Evolutionary conservation across 345 rosid species (phyloP).

Genomic region (Boechera retrofracta): DNA sequence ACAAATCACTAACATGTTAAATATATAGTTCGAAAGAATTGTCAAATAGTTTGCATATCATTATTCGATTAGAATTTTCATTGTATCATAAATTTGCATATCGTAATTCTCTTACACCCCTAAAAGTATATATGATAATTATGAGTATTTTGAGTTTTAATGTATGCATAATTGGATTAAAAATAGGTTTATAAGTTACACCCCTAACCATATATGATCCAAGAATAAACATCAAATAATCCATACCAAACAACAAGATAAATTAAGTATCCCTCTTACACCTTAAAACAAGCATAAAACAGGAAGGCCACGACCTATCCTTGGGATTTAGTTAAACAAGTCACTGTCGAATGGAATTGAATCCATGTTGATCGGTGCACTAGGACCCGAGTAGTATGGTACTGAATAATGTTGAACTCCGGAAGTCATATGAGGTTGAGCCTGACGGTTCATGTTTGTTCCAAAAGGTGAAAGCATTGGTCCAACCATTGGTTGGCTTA

Average conservation of each 20-base stretch:
- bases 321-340: slow-evolving; percentile 51
- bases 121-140: too few relatives aligned
- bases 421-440: slow-evolving; percentile 59
- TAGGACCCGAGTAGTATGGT: slow-evolving; percentile 58
- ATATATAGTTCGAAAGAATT: too few relatives aligned
- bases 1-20: too few relatives aligned
- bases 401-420: slow-evolving; percentile 56
- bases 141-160: too few relatives aligned
- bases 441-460: slow-evolving; percentile 67
- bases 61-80: too few relatives aligned
- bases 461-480: slow-evolving; percentile 73
- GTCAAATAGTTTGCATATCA: too few relatives aligned
- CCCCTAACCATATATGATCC: background rate
- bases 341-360: slow-evolving; percentile 62
- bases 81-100: too few relatives aligned
- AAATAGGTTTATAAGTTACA: too few relatives aligned
- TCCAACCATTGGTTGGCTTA: slow-evolving; percentile 73
- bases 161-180: too few relatives aligned
- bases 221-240: background rate
- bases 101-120: too few relatives aligned
- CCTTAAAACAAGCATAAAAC: background rate
- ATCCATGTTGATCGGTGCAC: slow-evolving; percentile 67
- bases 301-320: slow-evolving; percentile 34
- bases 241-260: background rate
- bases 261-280: background rate